Evolutionary conservation across 495 filamentous ascomycete genomes (phyloP).

Genomic region (Aspergillus ellipticus): DNA sequence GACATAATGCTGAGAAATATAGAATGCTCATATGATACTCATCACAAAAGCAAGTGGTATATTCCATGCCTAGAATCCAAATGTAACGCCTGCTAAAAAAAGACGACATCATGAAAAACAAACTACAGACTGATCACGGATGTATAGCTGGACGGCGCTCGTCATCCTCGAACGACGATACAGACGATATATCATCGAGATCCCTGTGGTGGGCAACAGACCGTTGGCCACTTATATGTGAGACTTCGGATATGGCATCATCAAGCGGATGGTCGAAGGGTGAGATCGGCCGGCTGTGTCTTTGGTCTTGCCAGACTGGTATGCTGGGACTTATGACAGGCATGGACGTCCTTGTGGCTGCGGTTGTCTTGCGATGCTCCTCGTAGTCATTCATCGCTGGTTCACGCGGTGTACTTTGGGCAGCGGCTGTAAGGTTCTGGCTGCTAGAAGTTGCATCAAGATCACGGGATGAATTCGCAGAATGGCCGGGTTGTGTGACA

Average conservation of each 20-base stretch:
- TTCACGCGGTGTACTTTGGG: neutral
- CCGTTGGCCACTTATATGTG: slow-evolving; percentile 19
- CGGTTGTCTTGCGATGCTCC: neutral
- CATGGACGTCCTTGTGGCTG: neutral
- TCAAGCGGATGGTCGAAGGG: slow-evolving; percentile 27
- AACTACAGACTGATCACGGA: neutral
- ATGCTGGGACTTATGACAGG: neutral
- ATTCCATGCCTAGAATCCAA: neutral
- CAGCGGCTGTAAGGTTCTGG: neutral
- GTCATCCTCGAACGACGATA: slow-evolving; percentile 31
- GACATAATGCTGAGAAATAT: no score
- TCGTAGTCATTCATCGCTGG: neutral
- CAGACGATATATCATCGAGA: slow-evolving; percentile 33
- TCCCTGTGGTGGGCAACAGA: slow-evolving; percentile 2
- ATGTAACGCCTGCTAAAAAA: neutral
- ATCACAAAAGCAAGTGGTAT: no score
- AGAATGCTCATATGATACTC: no score
- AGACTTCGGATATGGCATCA: slow-evolving; percentile 31
- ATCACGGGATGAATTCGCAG: neutral
- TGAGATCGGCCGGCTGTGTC: slow-evolving; percentile 16
- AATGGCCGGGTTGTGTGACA: neutral
- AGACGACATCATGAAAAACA: neutral
- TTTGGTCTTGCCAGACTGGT: neutral
- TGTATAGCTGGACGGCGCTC: neutral
- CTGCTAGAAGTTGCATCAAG: neutral